Evolutionary conservation across 805 yeast species (phyloP).

Genomic region (Dipodascopsis uninucleata): DNA sequence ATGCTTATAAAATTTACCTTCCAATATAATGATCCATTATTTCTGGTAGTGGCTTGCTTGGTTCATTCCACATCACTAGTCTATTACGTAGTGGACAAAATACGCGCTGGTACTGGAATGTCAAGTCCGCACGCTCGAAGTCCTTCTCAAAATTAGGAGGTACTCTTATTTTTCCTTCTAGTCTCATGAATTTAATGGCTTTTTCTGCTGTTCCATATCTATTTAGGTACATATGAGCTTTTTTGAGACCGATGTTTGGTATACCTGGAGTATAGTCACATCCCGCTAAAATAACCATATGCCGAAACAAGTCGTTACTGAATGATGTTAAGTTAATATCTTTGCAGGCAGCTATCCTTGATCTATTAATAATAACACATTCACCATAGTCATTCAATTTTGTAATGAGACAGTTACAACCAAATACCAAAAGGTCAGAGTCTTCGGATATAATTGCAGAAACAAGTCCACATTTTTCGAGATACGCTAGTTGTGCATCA

Average conservation of each 20-base stretch:
- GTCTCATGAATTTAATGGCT: conserved; percentile 52
- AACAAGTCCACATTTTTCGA: conserved; percentile 69
- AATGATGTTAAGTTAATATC: conserved; percentile 49
- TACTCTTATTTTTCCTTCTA: conserved; percentile 56
- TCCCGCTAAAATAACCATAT: conserved; percentile 86
- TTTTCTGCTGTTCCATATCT: conserved; percentile 51
- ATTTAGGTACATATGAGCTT: conserved; percentile 61
- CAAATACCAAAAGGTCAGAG: conserved; percentile 87
- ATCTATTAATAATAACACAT: conserved; percentile 65
- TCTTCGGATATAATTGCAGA: conserved; percentile 91
- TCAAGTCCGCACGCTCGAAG: conserved; percentile 62
- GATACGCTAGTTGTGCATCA: conserved; percentile 90
- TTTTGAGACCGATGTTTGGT: conserved; percentile 72
- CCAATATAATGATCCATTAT: conserved; percentile 37
- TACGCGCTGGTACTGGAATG: conserved; percentile 83
- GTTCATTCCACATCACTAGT: conserved; percentile 59
- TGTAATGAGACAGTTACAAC: conserved; percentile 71
- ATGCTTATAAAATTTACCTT: conserved; percentile 9
- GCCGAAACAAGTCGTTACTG: conserved; percentile 56
- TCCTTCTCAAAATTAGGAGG: conserved; percentile 60
- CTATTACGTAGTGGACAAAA: conserved; percentile 56
- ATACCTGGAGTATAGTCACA: conserved; percentile 94
- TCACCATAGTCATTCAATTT: conserved; percentile 67
- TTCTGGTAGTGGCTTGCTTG: conserved; percentile 37
- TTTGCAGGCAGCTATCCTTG: conserved; percentile 49